phyloP scores from a whole-genome alignment of 257 asterid species.

The Datura wrightii region DNA sequence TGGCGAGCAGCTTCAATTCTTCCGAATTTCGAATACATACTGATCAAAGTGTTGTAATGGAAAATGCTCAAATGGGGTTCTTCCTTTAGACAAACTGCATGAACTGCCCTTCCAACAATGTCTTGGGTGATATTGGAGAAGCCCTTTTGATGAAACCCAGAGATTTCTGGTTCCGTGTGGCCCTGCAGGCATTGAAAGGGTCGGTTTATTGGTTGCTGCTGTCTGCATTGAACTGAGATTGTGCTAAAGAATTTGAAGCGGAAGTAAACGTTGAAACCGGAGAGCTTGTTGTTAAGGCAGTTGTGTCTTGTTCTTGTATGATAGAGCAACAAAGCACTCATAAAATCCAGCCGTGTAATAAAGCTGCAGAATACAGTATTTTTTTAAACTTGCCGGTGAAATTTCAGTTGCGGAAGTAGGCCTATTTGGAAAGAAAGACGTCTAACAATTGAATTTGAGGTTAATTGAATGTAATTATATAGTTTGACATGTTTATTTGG shows the following conservation, averaged over 20 bases:
- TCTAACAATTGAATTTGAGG: too few relatives aligned
- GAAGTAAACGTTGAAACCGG: constrained; percentile 45
- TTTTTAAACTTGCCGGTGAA: background rate
- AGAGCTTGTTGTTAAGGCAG: constrained; percentile 37
- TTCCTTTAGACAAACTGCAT: constrained; percentile 61
- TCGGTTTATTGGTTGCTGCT: constrained; percentile 39
- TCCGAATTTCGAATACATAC: constrained; percentile 63
- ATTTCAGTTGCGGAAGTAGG: background rate
- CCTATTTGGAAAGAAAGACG: too few relatives aligned
- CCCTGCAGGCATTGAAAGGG: constrained; percentile 46
- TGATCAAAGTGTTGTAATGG: constrained; percentile 69
- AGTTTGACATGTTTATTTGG: too few relatives aligned
- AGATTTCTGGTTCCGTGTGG: constrained; percentile 62
- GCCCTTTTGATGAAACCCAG: constrained; percentile 68
- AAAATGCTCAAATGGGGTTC: constrained; percentile 53
- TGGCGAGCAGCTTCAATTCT: constrained; percentile 47
- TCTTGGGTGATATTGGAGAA: constrained; percentile 65
- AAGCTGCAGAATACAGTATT: background rate
- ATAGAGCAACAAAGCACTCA: constrained; percentile 14
- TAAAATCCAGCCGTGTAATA: background rate
- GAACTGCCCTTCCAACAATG: constrained; percentile 59
- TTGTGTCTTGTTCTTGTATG: background rate
- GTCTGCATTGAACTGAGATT: constrained; percentile 51
- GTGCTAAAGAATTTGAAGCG: constrained; percentile 49
- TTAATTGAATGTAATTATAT: too few relatives aligned